Conservation (phyloP, 2,329 filamentous ascomycete species). For the Fusarium nanum region DNA sequence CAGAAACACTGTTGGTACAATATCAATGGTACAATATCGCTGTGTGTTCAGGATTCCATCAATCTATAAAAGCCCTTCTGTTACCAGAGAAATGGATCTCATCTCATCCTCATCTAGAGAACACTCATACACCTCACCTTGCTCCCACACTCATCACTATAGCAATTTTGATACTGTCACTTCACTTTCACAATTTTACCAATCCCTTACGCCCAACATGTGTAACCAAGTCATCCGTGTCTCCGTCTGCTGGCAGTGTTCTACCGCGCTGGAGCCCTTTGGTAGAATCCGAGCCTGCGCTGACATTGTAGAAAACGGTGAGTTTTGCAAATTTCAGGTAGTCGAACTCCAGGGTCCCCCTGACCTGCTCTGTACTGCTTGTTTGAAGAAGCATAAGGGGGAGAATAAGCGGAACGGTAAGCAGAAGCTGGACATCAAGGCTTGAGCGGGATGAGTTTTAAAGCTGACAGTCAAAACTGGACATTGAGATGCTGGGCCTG, state of each 20-base stretch:
- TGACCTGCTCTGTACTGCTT: slow-evolving; percentile 10
- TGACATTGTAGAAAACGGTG: background rate
- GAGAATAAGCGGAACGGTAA: slow-evolving; percentile 11
- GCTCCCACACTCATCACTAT: background rate
- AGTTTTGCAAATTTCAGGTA: background rate
- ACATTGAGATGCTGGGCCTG: background rate
- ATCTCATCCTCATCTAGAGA: background rate
- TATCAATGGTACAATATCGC: background rate
- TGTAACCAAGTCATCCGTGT: background rate
- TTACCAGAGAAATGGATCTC: background rate
- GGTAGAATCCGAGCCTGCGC: slow-evolving; percentile 13
- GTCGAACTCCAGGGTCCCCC: background rate
- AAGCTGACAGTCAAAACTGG: background rate
- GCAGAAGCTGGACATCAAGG: background rate
- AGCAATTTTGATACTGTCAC: background rate
- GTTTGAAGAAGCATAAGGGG: slow-evolving; percentile 1
- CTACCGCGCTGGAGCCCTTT: background rate
- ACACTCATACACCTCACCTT: background rate
- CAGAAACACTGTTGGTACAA: background rate
- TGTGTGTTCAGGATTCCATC: background rate
- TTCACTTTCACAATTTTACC: background rate
- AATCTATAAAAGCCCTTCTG: background rate
- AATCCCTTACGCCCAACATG: background rate
- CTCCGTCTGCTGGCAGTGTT: slow-evolving; percentile 22
- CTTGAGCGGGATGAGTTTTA: background rate